These are phyloP conservation scores for Umbellularia californica DNA, from an alignment of 164 flowering plant species.

Conservation along the genomic window DNA sequence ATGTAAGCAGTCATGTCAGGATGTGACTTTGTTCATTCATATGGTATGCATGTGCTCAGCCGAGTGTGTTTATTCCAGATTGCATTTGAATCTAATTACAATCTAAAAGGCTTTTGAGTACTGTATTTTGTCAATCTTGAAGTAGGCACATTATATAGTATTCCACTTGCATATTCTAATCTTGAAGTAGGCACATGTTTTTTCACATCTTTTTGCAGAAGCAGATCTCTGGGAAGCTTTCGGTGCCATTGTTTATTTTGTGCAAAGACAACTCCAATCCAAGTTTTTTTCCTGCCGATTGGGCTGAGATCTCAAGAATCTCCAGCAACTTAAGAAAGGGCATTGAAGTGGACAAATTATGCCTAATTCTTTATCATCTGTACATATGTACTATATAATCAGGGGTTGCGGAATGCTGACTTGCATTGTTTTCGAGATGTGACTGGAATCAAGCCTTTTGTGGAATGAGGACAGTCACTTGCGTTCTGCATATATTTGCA, in stretches of 20 bases:
- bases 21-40: not conserved
- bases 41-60: not conserved
- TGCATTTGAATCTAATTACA: not conserved
- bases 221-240: not conserved
- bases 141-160: not conserved
- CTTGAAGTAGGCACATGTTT: not conserved
- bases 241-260: not conserved
- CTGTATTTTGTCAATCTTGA: not conserved
- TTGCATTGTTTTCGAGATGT: not conserved
- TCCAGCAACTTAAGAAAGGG: not conserved
- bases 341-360: not conserved
- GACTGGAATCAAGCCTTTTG: not conserved
- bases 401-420: not conserved
- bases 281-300: not conserved
- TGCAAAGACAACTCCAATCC: not conserved
- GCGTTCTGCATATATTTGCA: not conserved
- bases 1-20: not conserved
- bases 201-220: not conserved
- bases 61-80: not conserved
- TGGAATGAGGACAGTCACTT: not conserved
- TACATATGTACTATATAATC: not conserved
- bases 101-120: not conserved
- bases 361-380: slow-evolving; percentile 1
- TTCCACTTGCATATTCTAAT: not conserved
- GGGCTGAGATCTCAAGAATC: not conserved